Percentiles rank a stretch among this genome's conserved stretches.
Conservation (phyloP, 2,329 filamentous ascomycete species). For the Cladosporium sp. region DNA sequence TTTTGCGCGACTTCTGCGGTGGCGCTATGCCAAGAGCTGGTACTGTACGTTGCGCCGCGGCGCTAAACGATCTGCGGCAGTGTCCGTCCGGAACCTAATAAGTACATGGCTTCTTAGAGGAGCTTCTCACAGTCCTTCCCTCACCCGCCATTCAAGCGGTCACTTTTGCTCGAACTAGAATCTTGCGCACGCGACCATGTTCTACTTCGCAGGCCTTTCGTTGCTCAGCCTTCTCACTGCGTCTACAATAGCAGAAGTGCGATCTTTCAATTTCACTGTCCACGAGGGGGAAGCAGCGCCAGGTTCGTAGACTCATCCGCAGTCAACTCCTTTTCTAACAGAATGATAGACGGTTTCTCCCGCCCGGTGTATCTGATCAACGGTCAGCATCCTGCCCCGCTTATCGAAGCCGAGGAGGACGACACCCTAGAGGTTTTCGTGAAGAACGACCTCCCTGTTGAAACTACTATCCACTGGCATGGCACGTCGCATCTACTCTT, state of each 20-base stretch:
- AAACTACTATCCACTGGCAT: conserved; percentile 49
- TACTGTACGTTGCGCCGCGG: background rate
- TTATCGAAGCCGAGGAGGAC: conserved; percentile 31
- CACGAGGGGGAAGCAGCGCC: background rate
- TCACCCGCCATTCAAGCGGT: background rate
- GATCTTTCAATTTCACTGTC: conserved; percentile 7
- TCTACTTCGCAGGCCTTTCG: background rate
- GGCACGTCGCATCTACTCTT: conserved; percentile 22
- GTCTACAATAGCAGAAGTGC: background rate
- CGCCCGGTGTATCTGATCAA: conserved; percentile 26
- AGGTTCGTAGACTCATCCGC: background rate
- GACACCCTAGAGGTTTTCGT: conserved; percentile 30
- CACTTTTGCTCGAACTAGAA: background rate
- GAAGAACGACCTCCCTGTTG: conserved; percentile 33
- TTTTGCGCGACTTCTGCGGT: background rate
- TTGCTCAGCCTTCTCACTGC: background rate
- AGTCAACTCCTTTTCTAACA: background rate
- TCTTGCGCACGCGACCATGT: conserved; percentile 1
- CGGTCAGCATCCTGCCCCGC: conserved; percentile 28
- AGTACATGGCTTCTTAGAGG: background rate
- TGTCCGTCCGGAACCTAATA: background rate
- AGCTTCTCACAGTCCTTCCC: background rate
- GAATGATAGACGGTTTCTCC: background rate
- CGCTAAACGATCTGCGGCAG: background rate
- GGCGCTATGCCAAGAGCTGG: background rate